Percentiles rank a stretch among this genome's conserved stretches.
phyloP scores from a whole-genome alignment of 371 early-diverging fungal species.

The Apophysomyces elegans region DNA sequence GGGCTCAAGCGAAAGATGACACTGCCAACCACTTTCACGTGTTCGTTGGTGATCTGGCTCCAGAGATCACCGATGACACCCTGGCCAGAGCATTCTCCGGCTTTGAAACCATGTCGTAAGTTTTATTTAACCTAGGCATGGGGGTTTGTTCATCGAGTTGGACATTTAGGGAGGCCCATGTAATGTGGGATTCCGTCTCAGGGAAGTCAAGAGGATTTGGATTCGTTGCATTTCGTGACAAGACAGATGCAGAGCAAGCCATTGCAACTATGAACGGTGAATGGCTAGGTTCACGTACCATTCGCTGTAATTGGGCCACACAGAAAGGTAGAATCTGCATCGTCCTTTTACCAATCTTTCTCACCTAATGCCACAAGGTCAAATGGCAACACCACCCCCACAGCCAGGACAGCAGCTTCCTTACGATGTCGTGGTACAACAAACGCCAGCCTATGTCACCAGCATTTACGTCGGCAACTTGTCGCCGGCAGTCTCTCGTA shows the following conservation, averaged over 20 bases:
- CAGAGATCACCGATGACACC: constrained; percentile 82
- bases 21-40: constrained; percentile 74
- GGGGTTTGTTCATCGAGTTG: background rate
- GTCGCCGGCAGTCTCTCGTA: constrained; percentile 74
- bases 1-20: constrained; percentile 66
- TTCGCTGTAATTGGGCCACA: constrained; percentile 87
- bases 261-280: constrained; percentile 83
- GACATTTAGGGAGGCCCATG: constrained; percentile 75
- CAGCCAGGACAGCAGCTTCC: constrained; percentile 60
- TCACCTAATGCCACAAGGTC: constrained; percentile 24
- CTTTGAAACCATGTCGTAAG: constrained; percentile 80
- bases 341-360: background rate
- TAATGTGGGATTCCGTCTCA: constrained; percentile 87
- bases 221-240: constrained; percentile 85
- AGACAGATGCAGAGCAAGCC: constrained; percentile 83
- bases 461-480: constrained; percentile 91
- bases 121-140: constrained; percentile 12
- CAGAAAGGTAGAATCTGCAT: constrained; percentile 58
- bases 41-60: constrained; percentile 86
- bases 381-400: constrained; percentile 57
- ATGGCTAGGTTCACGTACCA: constrained; percentile 66
- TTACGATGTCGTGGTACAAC: constrained; percentile 73
- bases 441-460: constrained; percentile 80
- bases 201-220: constrained; percentile 91
- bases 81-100: constrained; percentile 74